Evolutionary conservation across 2,329 filamentous ascomycete species (phyloP).

Genomic region (Pseudogymnoascus verrucosus): DNA sequence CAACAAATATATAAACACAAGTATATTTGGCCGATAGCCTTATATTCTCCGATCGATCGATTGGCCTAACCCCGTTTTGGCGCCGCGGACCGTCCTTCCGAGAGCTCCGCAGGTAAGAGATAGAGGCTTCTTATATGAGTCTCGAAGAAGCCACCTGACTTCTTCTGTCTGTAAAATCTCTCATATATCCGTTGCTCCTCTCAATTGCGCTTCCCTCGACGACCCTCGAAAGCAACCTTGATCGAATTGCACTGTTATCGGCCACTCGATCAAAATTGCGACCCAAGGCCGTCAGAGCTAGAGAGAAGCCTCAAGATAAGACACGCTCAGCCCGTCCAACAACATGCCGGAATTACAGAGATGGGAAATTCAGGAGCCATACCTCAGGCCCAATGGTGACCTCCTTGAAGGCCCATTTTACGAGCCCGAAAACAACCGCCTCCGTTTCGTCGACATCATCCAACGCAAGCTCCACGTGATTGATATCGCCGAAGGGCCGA

Average conservation of each 20-base stretch:
- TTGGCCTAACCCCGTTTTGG: neutral
- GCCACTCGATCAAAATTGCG: neutral
- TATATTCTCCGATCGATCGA: neutral
- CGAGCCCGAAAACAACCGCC: constrained; percentile 53
- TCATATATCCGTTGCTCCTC: neutral
- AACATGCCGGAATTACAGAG: constrained; percentile 1
- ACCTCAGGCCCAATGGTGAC: constrained; percentile 54
- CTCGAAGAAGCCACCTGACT: constrained; percentile 5
- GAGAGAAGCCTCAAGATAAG: neutral
- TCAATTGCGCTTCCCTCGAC: neutral
- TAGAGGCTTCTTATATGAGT: constrained; percentile 7
- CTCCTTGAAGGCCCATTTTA: constrained; percentile 71
- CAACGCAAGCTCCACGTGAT: constrained; percentile 66
- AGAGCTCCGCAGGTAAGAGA: constrained; percentile 1
- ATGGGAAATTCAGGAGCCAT: constrained; percentile 40
- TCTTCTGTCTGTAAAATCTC: neutral
- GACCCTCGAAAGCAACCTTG: neutral
- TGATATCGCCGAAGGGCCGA: constrained; percentile 50
- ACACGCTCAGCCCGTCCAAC: neutral
- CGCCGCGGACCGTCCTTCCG: neutral
- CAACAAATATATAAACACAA: neutral
- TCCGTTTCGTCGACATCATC: constrained; percentile 80
- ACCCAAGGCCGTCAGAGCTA: neutral
- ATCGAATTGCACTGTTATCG: neutral
- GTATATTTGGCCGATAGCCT: neutral